Evolutionary conservation across 345 rosid species (phyloP).

Genomic region (Lepidium africanum): DNA sequence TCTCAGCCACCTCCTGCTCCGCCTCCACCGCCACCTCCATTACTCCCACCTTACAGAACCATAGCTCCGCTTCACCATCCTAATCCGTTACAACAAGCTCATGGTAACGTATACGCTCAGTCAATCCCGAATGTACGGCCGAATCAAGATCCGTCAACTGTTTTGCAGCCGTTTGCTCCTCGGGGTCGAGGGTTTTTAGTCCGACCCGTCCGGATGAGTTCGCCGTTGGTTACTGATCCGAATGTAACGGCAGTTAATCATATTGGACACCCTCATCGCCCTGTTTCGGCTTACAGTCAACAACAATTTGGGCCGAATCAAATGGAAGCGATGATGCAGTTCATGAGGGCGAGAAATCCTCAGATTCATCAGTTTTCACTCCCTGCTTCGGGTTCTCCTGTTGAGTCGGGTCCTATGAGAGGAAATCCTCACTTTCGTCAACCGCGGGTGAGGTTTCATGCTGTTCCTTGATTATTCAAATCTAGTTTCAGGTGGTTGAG

Average conservation of each 20-base stretch:
- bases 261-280: constrained; percentile 30
- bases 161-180: constrained; percentile 52
- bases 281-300: constrained; percentile 9
- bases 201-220: constrained; percentile 31
- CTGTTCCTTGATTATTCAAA: neutral
- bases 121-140: constrained; percentile 8
- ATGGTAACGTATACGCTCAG: constrained; percentile 3
- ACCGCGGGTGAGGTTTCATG: constrained; percentile 30
- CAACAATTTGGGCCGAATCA: constrained; percentile 16
- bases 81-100: constrained; percentile 21
- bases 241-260: constrained; percentile 20
- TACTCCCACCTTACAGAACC: neutral
- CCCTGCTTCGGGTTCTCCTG: constrained; percentile 5
- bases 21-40: neutral
- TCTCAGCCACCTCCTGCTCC: constrained; percentile 7
- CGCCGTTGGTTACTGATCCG: constrained; percentile 23
- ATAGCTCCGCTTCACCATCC: constrained; percentile 11
- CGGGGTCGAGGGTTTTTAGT: constrained; percentile 62
- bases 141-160: constrained; percentile 19
- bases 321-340: constrained; percentile 28
- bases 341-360: constrained; percentile 25
- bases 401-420: constrained; percentile 32
- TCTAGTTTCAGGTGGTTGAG: neutral
- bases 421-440: constrained; percentile 37
- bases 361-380: constrained; percentile 23